A percentile compares a stretch with the other conserved stretches of the same genome.
phyloP scores from a whole-genome alignment of 2,329 filamentous ascomycete genomes.

The Fusarium bulbicola region DNA sequence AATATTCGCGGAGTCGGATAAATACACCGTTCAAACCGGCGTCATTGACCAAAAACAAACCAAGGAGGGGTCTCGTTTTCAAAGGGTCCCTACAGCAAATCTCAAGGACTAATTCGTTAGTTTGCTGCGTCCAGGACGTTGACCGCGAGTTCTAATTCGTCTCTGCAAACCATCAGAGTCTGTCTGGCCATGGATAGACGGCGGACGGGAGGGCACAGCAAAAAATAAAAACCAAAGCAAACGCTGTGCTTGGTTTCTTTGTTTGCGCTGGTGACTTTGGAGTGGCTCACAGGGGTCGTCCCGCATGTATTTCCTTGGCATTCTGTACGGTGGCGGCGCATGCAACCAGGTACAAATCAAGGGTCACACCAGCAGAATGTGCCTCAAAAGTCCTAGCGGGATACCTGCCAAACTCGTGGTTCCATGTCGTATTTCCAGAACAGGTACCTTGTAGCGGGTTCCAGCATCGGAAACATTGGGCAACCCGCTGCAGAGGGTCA shows the following conservation, averaged over 20 bases:
- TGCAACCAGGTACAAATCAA: conserved; percentile 15
- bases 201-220: not conserved
- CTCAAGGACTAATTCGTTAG: conserved; percentile 6
- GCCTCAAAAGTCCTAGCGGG: not conserved
- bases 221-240: not conserved
- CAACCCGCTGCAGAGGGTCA: conserved; percentile 10
- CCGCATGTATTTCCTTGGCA: conserved; percentile 21
- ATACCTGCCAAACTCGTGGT: conserved; percentile 22
- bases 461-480: conserved; percentile 1
- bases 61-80: not conserved
- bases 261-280: conserved; percentile 20
- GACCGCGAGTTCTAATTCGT: not conserved
- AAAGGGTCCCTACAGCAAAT: conserved; percentile 25
- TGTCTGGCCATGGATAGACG: not conserved
- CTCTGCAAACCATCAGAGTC: not conserved
- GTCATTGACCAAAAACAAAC: conserved; percentile 19
- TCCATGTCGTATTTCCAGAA: conserved; percentile 6
- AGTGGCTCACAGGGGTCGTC: conserved; percentile 24
- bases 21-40: conserved; percentile 13
- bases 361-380: not conserved
- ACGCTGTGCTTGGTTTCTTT: conserved; percentile 7
- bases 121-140: not conserved
- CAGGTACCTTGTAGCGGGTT: conserved; percentile 19
- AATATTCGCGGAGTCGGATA: conserved; percentile 24
- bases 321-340: conserved; percentile 3